Evolutionary conservation across 768 basidiomycete genomes (phyloP), one percentile per base, ranked within the genome.

Genomic region (Arthromyces matolae): DNA sequence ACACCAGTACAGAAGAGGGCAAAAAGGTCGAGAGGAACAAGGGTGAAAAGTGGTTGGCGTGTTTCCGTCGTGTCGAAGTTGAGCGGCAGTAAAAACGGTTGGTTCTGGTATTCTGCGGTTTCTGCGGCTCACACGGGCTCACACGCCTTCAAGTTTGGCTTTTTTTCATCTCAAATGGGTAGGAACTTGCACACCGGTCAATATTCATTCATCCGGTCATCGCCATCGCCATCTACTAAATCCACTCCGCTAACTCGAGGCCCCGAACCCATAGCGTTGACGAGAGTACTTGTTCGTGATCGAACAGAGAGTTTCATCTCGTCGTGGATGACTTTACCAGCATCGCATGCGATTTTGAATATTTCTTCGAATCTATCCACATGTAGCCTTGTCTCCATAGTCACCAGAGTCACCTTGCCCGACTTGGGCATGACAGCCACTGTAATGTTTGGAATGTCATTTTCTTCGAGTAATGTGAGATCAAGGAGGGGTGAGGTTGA

Each of bases 301-400:
- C 76, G 75, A 40, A 95, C 76, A 2, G 86, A 84, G 24, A 63
- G 64, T 58, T 78, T 85, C 91, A 96, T 95, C 71, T 95, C 93
- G 42, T 66, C 70, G 55, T 92, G 88, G 24, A 98, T 72, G 24
- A 89, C 81, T 53, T 75, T 76, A 6, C 86, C 81, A 8, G 86
- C 93, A 46, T 91, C 84, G 24, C 82, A 76, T 0, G 87, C 93
- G 42, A 94, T 64, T 55, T 73, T 71, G 56, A 97, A 81, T 56
- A 97, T 81, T 60, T 94, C 93, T 62, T 89, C 89, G 56, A 98
- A 96, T 44, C 92, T 76, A 58, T 93, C 93, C 8, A 93, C 84
- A 58, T 92, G 92, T 49, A 99, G 65, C n/a, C 94, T 74, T 13
- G 93, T 94, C 67, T 98, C 96, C 83, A 97, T 88, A 42, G 85